These are phyloP conservation scores for Dioscorea alata DNA, from an alignment of 106 monocot species.

Conservation along the genomic window DNA sequence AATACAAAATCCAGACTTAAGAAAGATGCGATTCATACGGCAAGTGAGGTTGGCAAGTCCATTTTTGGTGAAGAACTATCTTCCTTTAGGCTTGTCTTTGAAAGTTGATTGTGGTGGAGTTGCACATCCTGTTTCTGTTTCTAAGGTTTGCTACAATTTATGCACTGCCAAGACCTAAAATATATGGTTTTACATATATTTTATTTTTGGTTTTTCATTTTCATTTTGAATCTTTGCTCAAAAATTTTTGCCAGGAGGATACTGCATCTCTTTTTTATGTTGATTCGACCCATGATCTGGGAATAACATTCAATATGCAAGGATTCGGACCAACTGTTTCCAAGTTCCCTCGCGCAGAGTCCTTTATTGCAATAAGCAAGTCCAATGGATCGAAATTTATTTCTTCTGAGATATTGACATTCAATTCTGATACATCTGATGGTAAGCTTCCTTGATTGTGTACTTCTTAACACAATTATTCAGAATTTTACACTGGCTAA, in stretches of 20 bases:
- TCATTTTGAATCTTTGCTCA: background rate
- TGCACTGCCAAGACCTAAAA: background rate
- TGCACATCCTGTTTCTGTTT: conserved; percentile 39
- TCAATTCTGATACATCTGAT: conserved; percentile 42
- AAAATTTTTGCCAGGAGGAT: conserved; percentile 40
- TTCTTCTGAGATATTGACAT: conserved; percentile 48
- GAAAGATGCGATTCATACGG: conserved; percentile 44
- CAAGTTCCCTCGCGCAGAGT: conserved; percentile 82
- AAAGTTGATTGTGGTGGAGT: conserved; percentile 62
- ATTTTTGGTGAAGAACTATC: conserved; percentile 69
- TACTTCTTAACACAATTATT: background rate
- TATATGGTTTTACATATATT: background rate
- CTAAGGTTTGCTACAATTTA: conserved; percentile 49
- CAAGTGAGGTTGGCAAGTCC: conserved; percentile 72
- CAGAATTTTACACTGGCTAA: conserved; percentile 1
- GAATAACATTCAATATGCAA: conserved; percentile 54
- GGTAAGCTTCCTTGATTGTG: conserved; percentile 21
- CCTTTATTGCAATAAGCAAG: conserved; percentile 51
- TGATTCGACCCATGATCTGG: conserved; percentile 87
- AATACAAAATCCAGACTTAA: conserved; percentile 13
- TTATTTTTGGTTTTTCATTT: background rate
- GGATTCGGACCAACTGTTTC: conserved; percentile 42
- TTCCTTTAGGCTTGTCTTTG: conserved; percentile 58
- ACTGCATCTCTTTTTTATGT: conserved; percentile 59
- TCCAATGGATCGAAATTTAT: conserved; percentile 45